Base-by-base conservation (phyloP, 768 basidiomycete genomes). In the Leucosporidium creatinivorum region DNA sequence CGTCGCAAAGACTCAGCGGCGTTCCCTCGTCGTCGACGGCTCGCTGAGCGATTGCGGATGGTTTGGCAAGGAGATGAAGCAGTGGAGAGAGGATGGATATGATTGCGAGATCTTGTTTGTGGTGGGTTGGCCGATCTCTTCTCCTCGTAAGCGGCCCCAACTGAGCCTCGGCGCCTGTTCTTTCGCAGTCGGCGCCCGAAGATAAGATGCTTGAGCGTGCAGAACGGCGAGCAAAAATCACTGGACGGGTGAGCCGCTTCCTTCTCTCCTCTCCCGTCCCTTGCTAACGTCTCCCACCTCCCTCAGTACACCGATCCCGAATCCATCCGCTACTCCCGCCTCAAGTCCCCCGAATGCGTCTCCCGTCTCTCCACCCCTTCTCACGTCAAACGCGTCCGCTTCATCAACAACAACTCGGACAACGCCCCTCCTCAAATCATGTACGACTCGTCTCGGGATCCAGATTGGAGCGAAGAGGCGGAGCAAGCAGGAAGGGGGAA, bases 91-190 rank as follows among this genome's bases (percentile, higher is more conserved):
- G 10, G 59, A 39, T 0, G 73, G 69, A 18, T 77, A 76, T 65
- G 58, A 62, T n/a, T 66, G 75, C 47, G 75, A 75, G 67, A 75
- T 77, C 49, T 52, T 77, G 36, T 77, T 77, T 36, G 76, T 77
- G 36, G 69, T 70, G 60, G 36, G 69, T 70, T 19, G 12, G n/a
- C n/a, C 44, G 26, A 12, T 25, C 25, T 19, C 28, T 58, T 23
- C 28, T 36, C 13, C 13, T 39, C 48, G 25, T 9, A 10, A 33
- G 10, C 30, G 26, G n/a, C 56, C 49, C 47, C 13, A 33, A n/a
- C 47, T 44, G 39, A 44, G 8, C 39, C 39, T 44, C 39, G 39
- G 39, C 10, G 15, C 15, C 15, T 13, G 8, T 17, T 44, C 63
- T 48, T 33, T 31, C 15, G 8, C 56, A 70, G 54, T 76, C 75